phyloP scores from a whole-genome alignment of 139 green algal species.

The Yamagishiella unicocca region DNA sequence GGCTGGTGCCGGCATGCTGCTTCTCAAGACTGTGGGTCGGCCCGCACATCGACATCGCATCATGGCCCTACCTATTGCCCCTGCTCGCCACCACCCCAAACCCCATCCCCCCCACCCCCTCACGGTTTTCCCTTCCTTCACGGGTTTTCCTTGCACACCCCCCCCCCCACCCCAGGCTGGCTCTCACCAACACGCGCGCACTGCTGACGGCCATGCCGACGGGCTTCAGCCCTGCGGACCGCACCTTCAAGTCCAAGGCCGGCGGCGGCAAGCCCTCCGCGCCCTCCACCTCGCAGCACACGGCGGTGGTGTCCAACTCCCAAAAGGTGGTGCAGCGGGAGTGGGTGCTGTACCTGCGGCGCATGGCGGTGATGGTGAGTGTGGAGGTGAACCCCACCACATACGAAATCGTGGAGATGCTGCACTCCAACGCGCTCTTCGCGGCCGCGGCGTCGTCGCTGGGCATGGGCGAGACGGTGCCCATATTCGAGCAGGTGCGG shows the following conservation, averaged over 20 bases:
- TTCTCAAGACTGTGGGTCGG: too few species aligned
- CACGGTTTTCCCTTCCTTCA: background rate
- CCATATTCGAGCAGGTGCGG: constrained; percentile 5
- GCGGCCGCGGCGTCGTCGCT: constrained; percentile 2
- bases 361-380: background rate
- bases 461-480: constrained; percentile 23
- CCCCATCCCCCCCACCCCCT: background rate
- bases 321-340: constrained; percentile 34
- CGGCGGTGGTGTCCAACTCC: background rate
- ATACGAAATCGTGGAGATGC: constrained; percentile 40
- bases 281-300: constrained; percentile 12
- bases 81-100: background rate
- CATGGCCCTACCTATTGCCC: background rate
- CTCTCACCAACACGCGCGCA: background rate
- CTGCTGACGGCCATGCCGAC: constrained; percentile 20
- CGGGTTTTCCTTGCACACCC: too few species aligned
- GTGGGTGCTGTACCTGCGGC: background rate
- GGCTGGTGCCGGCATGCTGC: too few species aligned
- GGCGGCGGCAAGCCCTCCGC: background rate
- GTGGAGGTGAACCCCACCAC: background rate
- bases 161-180: background rate
- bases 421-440: background rate
- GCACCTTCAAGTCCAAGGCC: background rate
- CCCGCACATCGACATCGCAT: too few species aligned
- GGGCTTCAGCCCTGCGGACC: constrained; percentile 3